phyloP scores from a whole-genome alignment of 768 basidiomycete genomes.

The Podaxis rugospora region DNA sequence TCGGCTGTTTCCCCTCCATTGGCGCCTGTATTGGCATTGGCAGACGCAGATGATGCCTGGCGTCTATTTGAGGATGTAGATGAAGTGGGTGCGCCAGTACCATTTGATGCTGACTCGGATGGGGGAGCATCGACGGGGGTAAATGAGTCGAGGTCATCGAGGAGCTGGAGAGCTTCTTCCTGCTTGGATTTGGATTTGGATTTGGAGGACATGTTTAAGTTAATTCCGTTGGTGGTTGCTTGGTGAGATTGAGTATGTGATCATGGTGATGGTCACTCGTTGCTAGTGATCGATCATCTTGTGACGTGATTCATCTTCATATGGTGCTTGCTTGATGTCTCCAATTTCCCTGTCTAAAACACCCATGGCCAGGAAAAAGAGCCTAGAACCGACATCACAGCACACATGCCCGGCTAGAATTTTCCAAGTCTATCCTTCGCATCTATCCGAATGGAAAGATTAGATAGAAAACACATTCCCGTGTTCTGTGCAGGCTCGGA shows the following conservation, averaged over 20 bases:
- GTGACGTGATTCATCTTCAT: not conserved
- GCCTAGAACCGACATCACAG: not conserved
- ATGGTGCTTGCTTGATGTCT: not conserved
- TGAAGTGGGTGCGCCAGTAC: constrained; percentile 17
- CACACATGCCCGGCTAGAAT: not conserved
- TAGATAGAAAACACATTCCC: constrained; percentile 4
- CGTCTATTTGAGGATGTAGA: constrained; percentile 12
- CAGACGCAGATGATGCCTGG: constrained; percentile 1
- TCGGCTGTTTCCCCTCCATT: constrained; percentile 67
- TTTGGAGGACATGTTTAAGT: constrained; percentile 33
- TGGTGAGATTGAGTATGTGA: not conserved
- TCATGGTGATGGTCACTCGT: not conserved
- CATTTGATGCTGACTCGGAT: constrained; percentile 13
- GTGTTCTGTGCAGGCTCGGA: not conserved
- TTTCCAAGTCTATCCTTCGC: constrained; percentile 3
- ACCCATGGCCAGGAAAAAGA: not conserved
- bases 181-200: constrained; percentile 79
- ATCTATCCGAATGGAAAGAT: constrained; percentile 9
- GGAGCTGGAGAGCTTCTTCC: constrained; percentile 86
- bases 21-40: constrained; percentile 17
- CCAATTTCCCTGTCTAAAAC: too few species aligned
- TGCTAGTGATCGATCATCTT: not conserved
- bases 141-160: constrained; percentile 91
- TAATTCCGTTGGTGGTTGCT: not conserved
- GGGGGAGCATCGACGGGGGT: constrained; percentile 25